These are phyloP conservation scores for Cyclocybe cylindracea DNA, from an alignment of 768 basidiomycete species.

Conservation along the genomic window DNA sequence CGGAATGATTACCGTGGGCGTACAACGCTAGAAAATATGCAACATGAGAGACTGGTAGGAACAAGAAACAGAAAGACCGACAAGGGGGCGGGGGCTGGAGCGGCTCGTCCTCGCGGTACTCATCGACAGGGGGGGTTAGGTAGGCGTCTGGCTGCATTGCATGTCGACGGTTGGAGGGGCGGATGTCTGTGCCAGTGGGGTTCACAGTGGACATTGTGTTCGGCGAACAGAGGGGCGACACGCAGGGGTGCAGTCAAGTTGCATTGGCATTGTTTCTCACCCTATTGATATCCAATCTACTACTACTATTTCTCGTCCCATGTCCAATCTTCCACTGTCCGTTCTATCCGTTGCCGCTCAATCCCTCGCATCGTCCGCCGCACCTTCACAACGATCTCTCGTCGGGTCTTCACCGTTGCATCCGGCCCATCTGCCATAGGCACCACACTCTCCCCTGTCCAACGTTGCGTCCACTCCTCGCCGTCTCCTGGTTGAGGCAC, in stretches of 20 bases:
- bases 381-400: conserved; percentile 57
- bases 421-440: conserved; percentile 32
- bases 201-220: conserved; percentile 31
- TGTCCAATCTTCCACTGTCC: conserved; percentile 66
- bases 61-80: conserved; percentile 12
- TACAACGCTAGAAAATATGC: conserved; percentile 25
- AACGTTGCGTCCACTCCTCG: conserved; percentile 43
- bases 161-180: conserved; percentile 14
- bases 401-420: conserved; percentile 25
- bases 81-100: conserved; percentile 15
- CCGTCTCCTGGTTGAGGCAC: conserved; percentile 37
- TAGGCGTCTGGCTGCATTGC: conserved; percentile 4
- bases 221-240: neutral
- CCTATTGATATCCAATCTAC: neutral
- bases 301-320: conserved; percentile 39
- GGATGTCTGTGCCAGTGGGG: conserved; percentile 26
- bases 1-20: conserved; percentile 49
- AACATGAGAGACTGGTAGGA: neutral
- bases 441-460: conserved; percentile 17
- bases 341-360: conserved; percentile 73
- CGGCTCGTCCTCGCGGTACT: conserved; percentile 15
- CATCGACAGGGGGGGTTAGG: conserved; percentile 16
- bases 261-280: neutral
- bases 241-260: conserved; percentile 5
- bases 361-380: conserved; percentile 55